Evolutionary conservation across 1,284 basidiomycete genomes (phyloP), one percentile per base, ranked within the genome.

Genomic region (Leccinum subrobustum): DNA sequence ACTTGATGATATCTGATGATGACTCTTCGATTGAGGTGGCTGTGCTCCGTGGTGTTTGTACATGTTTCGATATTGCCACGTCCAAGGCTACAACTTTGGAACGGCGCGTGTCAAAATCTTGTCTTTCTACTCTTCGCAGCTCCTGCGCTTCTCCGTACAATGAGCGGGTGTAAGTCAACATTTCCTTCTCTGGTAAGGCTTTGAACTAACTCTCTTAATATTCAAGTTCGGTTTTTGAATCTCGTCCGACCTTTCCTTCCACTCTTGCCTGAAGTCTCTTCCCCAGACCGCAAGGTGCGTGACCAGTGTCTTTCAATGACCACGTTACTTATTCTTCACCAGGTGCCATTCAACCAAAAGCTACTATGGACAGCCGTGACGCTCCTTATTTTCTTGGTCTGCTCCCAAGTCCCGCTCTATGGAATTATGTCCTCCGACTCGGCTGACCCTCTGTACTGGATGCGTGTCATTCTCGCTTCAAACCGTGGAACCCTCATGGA

Each of bases 401-500:
- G 95, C 83, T 96, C 94, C 51, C 95, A 97, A 81, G 95, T 97
- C 51, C 95, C 95, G 7, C 84, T 98, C 55, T 96, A 97, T 78
- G 95, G 95, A 64, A 97, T 98, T 86, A 96, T 97, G 89, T 96
- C 94, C 54, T 96, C 94, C 56, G 95, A 97, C 84, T 96, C 94
- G 68, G 93, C 93, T 58, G 96, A 99, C 80, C 96, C 97, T 12
- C 87, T 99, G 55, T 98, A 96, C 83, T 99, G 96, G 96, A 95
- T 98, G 89, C 92, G 96, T 80, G 96, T 96, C 78, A 98, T 99
- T 78, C 87, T 98, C 63, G 96, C 97, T 37, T 97, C 95, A 9
- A 99, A 98, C 81, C 87, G 97, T 66, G 96, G 96, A 68, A 99
- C 96, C 1, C 89, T 99, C 64, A 99, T 98, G 96, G 96, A 99